phyloP scores from a whole-genome alignment of 257 asterid species.

The Handroanthus guayacan region DNA sequence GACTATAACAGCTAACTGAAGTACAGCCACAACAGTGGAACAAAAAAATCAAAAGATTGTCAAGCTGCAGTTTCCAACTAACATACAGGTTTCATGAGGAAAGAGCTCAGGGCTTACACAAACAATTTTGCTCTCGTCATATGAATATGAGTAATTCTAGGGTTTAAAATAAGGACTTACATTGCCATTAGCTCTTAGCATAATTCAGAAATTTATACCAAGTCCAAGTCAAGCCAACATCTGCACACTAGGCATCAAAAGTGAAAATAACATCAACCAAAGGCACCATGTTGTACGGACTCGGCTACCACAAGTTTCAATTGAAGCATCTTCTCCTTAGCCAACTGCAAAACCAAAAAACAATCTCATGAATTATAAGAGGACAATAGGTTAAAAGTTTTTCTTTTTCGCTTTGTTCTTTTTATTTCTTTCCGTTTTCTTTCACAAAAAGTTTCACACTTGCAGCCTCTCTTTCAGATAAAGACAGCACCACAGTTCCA shows the following conservation, averaged over 20 bases:
- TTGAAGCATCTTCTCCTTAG: constrained; percentile 75
- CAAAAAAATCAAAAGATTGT: background rate
- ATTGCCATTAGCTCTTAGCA: constrained; percentile 25
- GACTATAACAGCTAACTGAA: background rate
- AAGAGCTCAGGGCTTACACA: constrained; percentile 5
- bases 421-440: background rate
- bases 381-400: constrained; percentile 10
- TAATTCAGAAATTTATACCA: constrained; percentile 17
- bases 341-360: constrained; percentile 61
- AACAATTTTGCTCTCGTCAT: background rate
- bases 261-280: constrained; percentile 44
- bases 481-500: constrained; percentile 24
- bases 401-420: background rate
- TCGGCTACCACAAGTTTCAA: constrained; percentile 70
- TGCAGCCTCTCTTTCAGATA: constrained; percentile 26
- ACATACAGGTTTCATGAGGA: constrained; percentile 13
- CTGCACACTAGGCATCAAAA: constrained; percentile 17
- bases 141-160: background rate
- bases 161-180: constrained; percentile 21
- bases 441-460: background rate
- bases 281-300: constrained; percentile 53
- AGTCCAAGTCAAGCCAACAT: constrained; percentile 11
- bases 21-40: background rate
- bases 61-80: constrained; percentile 1
- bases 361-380: background rate